These are phyloP conservation scores for Bryum argenteum DNA, from an alignment of 225 moss, liverwort and hornwort genomes.

Conservation along the genomic window DNA sequence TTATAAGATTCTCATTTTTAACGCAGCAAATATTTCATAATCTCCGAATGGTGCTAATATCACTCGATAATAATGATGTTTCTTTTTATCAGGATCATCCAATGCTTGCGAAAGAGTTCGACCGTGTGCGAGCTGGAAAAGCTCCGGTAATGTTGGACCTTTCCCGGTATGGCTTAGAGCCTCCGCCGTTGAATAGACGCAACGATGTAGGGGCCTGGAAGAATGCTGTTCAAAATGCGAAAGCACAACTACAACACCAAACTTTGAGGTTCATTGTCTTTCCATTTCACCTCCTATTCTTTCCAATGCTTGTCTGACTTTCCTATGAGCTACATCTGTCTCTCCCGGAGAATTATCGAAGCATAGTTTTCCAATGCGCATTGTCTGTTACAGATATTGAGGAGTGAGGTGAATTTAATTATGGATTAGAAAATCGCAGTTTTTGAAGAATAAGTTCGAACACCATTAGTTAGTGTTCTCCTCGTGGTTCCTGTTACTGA, in stretches of 20 bases:
- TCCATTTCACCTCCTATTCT: background rate
- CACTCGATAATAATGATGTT: background rate
- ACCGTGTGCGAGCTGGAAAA: constrained; percentile 87
- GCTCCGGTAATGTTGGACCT: constrained; percentile 78
- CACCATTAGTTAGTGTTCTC: background rate
- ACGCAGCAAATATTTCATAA: background rate
- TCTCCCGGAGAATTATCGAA: no score
- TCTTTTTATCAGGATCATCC: constrained; percentile 66
- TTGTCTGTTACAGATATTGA: background rate
- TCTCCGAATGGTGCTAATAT: background rate
- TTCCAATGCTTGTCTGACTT: background rate
- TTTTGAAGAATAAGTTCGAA: background rate
- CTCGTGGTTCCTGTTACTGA: background rate
- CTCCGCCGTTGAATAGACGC: constrained; percentile 69
- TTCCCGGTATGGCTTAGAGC: constrained; percentile 84
- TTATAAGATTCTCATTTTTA: constrained; percentile 1
- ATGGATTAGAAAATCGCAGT: background rate
- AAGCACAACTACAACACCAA: constrained; percentile 91
- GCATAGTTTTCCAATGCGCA: background rate
- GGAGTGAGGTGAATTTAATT: background rate
- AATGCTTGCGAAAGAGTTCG: constrained; percentile 90
- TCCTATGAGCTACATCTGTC: no score
- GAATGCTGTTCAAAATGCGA: constrained; percentile 76
- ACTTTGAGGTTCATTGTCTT: constrained; percentile 60
- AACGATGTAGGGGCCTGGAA: constrained; percentile 91